Evolutionary conservation across 2,329 filamentous ascomycete species (phyloP), one percentile per base, ranked within the genome.

Genomic region (Lomentospora prolificans): DNA sequence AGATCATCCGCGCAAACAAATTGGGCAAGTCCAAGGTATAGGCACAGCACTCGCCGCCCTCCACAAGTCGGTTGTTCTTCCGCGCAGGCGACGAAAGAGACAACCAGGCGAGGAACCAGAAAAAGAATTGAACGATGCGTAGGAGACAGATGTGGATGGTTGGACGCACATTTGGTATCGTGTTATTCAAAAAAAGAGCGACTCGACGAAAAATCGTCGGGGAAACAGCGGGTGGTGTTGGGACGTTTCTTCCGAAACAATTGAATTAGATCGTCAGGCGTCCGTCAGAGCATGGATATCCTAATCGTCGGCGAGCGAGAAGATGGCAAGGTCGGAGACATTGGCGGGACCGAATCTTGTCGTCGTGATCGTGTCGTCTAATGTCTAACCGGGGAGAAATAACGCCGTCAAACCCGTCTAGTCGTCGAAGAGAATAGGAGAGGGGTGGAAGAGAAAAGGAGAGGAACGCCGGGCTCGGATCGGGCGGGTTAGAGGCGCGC

Each of bases 171-270:
- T 55, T 44, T 59, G 55, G 58, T 64, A 60, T 59, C 63, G 63
- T 64, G 55, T 61, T 61, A 59, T 59, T 57, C 60, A 59, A 60
- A 64, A 74, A 75, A 74, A 59, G 73, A 76, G 73, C 64, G 74
- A 71, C 70, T 71, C 66, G 73, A 75, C 72, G 72, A 72, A 66
- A 70, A 68, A 62, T 72, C 71, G 73, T 73, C 72, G 63, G 67
- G 65, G 57, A 53, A 59, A 33, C n/a, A n/a, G n/a, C n/a, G n/a
- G 22, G n/a, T 7, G 53, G 41, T 10, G 44, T 22, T 48, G 44
- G 24, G 53, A 46, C 25, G 52, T 46, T 44, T 33, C 6, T 33
- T 46, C 53, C 53, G 33, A 55, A 50, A 55, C 28, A 51, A 51
- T 51, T 14, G 39, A 56, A 57, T 51, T 58, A n/a, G 12, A 51